Conservation (phyloP, 2,329 filamentous ascomycete species). For the Pseudophaeomoniella oleicola region DNA sequence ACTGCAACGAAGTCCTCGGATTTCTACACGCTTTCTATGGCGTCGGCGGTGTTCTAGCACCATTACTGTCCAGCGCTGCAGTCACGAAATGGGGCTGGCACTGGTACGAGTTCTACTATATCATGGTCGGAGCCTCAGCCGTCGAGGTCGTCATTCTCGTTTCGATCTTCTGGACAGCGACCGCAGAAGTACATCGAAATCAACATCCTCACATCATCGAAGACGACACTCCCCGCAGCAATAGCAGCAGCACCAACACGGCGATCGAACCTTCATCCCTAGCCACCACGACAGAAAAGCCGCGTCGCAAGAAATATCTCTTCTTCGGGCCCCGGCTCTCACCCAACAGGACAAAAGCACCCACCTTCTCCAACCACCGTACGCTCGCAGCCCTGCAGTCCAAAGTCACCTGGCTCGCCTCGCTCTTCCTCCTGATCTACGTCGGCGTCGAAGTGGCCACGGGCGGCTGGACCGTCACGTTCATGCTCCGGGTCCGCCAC, state of each 20-base stretch:
- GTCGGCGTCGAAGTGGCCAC: conserved; percentile 59
- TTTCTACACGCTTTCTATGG: conserved; percentile 59
- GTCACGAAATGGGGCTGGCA: conserved; percentile 44
- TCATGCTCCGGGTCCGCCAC: conserved; percentile 67
- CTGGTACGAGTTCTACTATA: conserved; percentile 65
- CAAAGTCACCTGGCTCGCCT: conserved; percentile 52
- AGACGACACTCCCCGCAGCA: too few species aligned
- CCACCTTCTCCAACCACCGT: conserved; percentile 53
- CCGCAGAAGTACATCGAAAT: conserved; percentile 41
- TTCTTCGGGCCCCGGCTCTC: conserved; percentile 13
- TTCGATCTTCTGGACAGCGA: conserved; percentile 49
- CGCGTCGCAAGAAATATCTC: not conserved
- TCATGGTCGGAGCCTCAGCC: conserved; percentile 48
- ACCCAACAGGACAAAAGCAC: conserved; percentile 44
- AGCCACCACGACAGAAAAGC: not conserved
- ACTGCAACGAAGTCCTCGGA: conserved; percentile 58
- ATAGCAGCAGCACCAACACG: not conserved
- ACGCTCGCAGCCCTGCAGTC: conserved; percentile 16
- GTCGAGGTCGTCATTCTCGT: conserved; percentile 40
- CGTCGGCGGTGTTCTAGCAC: conserved; percentile 51
- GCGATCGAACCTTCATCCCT: not conserved
- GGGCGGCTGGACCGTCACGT: conserved; percentile 74
- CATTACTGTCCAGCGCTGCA: conserved; percentile 58
- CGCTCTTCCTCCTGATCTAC: conserved; percentile 63
- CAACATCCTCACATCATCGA: conserved; percentile 19